Evolutionary conservation across 2,329 filamentous ascomycete species (phyloP).

Genomic region (Cephalotrichum gorgonifer): DNA sequence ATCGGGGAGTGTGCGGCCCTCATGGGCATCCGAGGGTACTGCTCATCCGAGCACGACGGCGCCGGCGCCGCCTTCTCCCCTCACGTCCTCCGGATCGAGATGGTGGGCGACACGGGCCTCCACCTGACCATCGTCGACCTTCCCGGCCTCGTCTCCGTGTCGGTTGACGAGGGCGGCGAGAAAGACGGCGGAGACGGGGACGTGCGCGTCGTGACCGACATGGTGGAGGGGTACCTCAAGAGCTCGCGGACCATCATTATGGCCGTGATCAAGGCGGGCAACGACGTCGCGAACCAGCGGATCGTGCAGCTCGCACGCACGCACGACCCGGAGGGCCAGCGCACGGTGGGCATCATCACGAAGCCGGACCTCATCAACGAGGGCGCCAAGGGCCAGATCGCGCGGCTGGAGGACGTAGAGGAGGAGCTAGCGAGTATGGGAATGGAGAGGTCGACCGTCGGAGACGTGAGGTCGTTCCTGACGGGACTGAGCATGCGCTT

Average conservation of each 20-base stretch:
- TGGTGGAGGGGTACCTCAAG: conserved; percentile 28
- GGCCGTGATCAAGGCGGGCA: conserved; percentile 27
- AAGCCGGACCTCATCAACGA: conserved; percentile 26
- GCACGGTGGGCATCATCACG: conserved; percentile 32
- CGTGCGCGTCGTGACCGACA: conserved; percentile 19
- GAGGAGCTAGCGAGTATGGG: conserved; percentile 8
- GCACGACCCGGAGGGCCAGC: conserved; percentile 19
- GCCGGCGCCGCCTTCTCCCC: conserved; percentile 11
- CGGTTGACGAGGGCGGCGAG: conserved; percentile 21
- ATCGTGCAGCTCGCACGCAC: conserved; percentile 19
- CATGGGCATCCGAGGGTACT: conserved; percentile 9
- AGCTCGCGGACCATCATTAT: conserved; percentile 31
- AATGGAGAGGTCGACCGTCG: conserved; percentile 8
- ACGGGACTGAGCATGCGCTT: conserved; percentile 13
- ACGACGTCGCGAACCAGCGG: conserved; percentile 26
- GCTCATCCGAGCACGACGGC: no score
- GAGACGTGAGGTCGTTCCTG: conserved; percentile 12
- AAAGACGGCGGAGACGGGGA: no score
- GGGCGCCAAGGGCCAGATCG: conserved; percentile 12
- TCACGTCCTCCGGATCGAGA: conserved; percentile 15
- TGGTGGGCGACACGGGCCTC: conserved; percentile 12
- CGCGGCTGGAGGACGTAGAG: conserved; percentile 11
- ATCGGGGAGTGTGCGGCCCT: conserved; percentile 12
- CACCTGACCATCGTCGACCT: conserved; percentile 36
- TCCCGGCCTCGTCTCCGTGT: conserved; percentile 29